Percentiles rank a stretch among this genome's conserved stretches.
Conservation (phyloP, 1,139 yeast species). For the Geotrichum macrosporum region DNA sequence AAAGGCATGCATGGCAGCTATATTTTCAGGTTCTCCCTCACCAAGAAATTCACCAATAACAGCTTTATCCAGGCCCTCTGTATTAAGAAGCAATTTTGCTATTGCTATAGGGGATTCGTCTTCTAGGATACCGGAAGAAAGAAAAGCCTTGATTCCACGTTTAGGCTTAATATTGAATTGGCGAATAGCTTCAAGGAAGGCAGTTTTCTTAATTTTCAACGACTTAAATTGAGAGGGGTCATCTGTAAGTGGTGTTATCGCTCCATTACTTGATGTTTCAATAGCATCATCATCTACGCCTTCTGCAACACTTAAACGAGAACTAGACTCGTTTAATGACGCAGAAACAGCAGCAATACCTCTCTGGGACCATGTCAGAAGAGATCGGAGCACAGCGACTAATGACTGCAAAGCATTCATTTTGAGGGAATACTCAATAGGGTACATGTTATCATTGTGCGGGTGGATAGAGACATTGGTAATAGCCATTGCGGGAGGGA, state of each 20-base stretch:
- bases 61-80: slow-evolving; percentile 80
- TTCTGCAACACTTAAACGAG: slow-evolving; percentile 13
- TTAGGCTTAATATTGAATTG: slow-evolving; percentile 58
- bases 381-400: slow-evolving; percentile 76
- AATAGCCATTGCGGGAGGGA: slow-evolving; percentile 72
- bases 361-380: slow-evolving; percentile 84
- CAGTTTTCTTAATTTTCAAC: slow-evolving; percentile 77
- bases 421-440: slow-evolving; percentile 70
- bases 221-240: slow-evolving; percentile 84
- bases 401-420: slow-evolving; percentile 75
- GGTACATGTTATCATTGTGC: slow-evolving; percentile 50
- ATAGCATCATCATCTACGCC: slow-evolving; percentile 20
- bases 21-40: slow-evolving; percentile 74
- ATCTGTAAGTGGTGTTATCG: slow-evolving; percentile 39
- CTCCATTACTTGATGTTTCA: slow-evolving; percentile 22
- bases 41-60: slow-evolving; percentile 89
- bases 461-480: slow-evolving; percentile 47
- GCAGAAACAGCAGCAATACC: slow-evolving; percentile 44
- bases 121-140: slow-evolving; percentile 59
- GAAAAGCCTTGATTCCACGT: slow-evolving; percentile 62
- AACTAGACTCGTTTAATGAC: slow-evolving; percentile 4
- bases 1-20: slow-evolving; percentile 87
- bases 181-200: slow-evolving; percentile 50
- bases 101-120: slow-evolving; percentile 57
- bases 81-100: slow-evolving; percentile 67